Percentiles rank a stretch among this genome's conserved stretches.
These are phyloP conservation scores for Chrysoporthe puriensis DNA, from an alignment of 2,329 filamentous ascomycete species.

Conservation along the genomic window DNA sequence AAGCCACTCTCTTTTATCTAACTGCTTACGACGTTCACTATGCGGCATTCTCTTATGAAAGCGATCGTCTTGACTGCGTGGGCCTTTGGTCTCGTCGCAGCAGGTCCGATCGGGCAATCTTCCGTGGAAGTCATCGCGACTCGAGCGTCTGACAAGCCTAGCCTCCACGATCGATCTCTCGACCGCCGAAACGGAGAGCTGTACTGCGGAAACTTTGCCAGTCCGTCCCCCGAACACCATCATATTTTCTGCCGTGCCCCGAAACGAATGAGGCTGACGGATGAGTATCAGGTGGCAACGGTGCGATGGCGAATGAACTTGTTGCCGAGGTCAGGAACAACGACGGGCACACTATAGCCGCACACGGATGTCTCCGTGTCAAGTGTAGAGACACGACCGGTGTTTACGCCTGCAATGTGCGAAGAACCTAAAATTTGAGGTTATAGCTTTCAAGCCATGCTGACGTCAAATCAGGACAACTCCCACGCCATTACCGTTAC, in stretches of 20 bases:
- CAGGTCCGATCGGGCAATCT: not conserved
- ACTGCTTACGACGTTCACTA: not conserved
- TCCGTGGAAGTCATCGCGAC: not conserved
- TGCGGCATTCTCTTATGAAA: not conserved
- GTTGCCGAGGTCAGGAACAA: not conserved
- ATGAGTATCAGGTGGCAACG: not conserved
- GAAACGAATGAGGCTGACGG: not conserved
- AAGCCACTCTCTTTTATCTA: conserved; percentile 2
- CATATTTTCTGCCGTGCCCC: no score
- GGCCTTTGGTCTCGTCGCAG: not conserved
- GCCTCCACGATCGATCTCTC: not conserved
- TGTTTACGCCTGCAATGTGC: conserved; percentile 12
- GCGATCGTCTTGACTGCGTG: not conserved
- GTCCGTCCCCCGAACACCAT: not conserved
- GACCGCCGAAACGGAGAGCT: conserved; percentile 9
- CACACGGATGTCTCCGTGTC: conserved; percentile 1
- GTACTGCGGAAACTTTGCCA: conserved; percentile 15
- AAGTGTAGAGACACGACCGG: conserved; percentile 16
- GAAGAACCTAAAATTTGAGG: not conserved
- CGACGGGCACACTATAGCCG: not conserved
- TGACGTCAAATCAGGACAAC: not conserved
- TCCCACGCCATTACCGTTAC: conserved; percentile 1
- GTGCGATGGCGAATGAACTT: not conserved
- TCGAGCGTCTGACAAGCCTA: not conserved
- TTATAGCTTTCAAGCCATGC: not conserved